A percentile compares a stretch with the other conserved stretches of the same genome.
Conservation (phyloP, 495 filamentous ascomycete genomes). For the Aspergillus leporis region DNA sequence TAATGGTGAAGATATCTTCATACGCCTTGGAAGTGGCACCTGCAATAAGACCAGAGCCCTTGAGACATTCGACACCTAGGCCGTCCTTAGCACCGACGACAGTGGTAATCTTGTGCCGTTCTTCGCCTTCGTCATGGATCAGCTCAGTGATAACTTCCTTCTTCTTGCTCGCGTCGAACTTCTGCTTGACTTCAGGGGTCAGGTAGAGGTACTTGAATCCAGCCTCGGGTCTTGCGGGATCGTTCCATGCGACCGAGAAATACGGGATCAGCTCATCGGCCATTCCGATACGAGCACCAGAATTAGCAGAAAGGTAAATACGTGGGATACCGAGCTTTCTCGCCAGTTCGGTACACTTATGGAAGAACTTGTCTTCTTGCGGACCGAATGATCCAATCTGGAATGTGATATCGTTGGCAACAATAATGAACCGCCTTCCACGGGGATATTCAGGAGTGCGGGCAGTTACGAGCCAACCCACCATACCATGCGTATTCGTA, state of each 20-base stretch:
- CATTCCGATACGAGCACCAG: conserved; percentile 96
- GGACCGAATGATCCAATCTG: conserved; percentile 98
- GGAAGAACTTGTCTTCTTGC: conserved; percentile 95
- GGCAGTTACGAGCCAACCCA: conserved; percentile 96
- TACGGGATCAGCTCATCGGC: conserved; percentile 96
- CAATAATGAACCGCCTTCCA: conserved; percentile 88
- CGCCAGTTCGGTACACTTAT: conserved; percentile 96
- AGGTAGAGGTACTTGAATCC: conserved; percentile 99
- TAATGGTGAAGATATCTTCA: conserved; percentile 99
- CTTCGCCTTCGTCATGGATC: conserved; percentile 82
- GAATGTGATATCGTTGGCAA: conserved; percentile 99
- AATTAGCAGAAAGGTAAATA: conserved; percentile 98
- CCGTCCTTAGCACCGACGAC: conserved; percentile 94
- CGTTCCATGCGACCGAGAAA: conserved; percentile 96
- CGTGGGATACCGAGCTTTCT: conserved; percentile 90
- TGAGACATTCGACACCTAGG: conserved; percentile 95
- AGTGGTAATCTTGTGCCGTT: conserved; percentile 90
- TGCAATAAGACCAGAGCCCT: conserved; percentile 95
- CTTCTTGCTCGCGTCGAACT: conserved; percentile 79
- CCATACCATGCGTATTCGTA: conserved; percentile 95
- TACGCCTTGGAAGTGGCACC: conserved; percentile 96
- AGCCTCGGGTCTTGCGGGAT: conserved; percentile 75
- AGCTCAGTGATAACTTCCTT: conserved; percentile 87
- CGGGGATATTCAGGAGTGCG: conserved; percentile 96
- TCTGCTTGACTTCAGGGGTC: conserved; percentile 79